These are phyloP conservation scores for Naganishia liquefaciens DNA, from an alignment of 1,284 basidiomycete genomes.

Conservation along the genomic window DNA sequence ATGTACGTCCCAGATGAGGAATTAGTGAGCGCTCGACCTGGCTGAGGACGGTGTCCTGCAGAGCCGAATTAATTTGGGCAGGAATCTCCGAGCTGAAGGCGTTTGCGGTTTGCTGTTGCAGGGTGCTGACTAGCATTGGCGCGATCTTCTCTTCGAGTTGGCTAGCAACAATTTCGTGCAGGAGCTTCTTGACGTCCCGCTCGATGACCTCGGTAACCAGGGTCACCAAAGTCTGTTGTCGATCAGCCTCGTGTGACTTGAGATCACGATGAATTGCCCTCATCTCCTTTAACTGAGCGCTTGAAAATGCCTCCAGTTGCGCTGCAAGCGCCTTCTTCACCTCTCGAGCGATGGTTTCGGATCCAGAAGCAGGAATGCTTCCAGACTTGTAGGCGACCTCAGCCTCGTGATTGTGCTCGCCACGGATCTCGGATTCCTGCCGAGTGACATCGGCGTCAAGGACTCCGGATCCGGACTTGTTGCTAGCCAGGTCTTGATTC, in stretches of 20 bases:
- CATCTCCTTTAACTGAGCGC: background rate
- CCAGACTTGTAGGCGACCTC: background rate
- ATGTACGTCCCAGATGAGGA: constrained; percentile 31
- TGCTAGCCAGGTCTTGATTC: constrained; percentile 15
- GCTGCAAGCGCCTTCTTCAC: constrained; percentile 9
- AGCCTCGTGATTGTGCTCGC: background rate
- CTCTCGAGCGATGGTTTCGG: background rate
- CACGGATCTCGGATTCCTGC: constrained; percentile 4
- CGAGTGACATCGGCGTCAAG: constrained; percentile 15
- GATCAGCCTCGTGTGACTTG: constrained; percentile 10
- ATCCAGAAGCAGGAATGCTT: no score
- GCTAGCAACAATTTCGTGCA: constrained; percentile 18
- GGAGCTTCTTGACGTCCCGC: constrained; percentile 14
- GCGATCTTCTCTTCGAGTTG: constrained; percentile 28
- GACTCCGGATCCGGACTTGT: constrained; percentile 22
- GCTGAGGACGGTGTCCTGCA: constrained; percentile 27
- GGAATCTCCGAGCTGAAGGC: constrained; percentile 15
- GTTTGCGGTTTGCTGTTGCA: constrained; percentile 17
- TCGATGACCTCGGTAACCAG: constrained; percentile 16
- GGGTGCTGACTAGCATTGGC: background rate
- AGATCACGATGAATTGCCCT: constrained; percentile 14
- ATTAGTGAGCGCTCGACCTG: constrained; percentile 31
- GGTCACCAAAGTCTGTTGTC: constrained; percentile 20
- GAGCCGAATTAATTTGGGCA: constrained; percentile 19
- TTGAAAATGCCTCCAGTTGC: constrained; percentile 14